Evolutionary conservation across 2,329 filamentous ascomycete genomes (phyloP).

Genomic region (Diaporthe helianthi): DNA sequence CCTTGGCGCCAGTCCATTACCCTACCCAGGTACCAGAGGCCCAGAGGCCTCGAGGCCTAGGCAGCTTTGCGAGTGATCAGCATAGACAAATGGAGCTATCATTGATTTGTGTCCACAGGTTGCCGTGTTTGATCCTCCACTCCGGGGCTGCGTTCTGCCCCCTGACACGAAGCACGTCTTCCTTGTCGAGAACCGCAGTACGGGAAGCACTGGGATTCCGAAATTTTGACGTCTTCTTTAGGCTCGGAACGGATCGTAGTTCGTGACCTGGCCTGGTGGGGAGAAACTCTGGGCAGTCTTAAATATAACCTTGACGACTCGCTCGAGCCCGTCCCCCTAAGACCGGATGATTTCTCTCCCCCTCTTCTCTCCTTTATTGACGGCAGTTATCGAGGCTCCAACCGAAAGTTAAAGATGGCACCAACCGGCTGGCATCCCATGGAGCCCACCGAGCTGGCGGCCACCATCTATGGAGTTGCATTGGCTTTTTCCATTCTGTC

Average conservation of each 20-base stretch:
- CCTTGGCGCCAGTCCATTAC: not conserved
- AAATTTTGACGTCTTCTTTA: not conserved
- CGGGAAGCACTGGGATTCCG: not conserved
- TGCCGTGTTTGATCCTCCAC: not conserved
- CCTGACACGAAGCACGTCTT: not conserved
- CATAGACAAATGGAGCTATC: not conserved
- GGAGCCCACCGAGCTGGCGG: not conserved
- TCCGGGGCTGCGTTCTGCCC: not conserved
- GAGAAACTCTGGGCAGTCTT: not conserved
- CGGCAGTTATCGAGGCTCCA: not conserved
- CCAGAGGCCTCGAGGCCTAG: too few relatives aligned
- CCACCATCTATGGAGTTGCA: not conserved
- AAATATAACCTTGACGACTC: not conserved
- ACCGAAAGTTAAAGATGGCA: not conserved
- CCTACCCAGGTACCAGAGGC: not conserved
- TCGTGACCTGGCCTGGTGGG: not conserved
- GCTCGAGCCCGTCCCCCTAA: not conserved
- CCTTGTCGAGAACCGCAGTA: not conserved
- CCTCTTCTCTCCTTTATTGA: too few relatives aligned
- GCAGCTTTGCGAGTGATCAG: not conserved
- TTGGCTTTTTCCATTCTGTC: constrained; percentile 19
- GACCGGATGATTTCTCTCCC: not conserved
- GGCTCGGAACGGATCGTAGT: not conserved
- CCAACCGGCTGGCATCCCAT: constrained; percentile 21
- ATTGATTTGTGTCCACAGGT: not conserved